Evolutionary conservation across 495 filamentous ascomycete genomes (phyloP).

Genomic region (Aspergillus nidulans): DNA sequence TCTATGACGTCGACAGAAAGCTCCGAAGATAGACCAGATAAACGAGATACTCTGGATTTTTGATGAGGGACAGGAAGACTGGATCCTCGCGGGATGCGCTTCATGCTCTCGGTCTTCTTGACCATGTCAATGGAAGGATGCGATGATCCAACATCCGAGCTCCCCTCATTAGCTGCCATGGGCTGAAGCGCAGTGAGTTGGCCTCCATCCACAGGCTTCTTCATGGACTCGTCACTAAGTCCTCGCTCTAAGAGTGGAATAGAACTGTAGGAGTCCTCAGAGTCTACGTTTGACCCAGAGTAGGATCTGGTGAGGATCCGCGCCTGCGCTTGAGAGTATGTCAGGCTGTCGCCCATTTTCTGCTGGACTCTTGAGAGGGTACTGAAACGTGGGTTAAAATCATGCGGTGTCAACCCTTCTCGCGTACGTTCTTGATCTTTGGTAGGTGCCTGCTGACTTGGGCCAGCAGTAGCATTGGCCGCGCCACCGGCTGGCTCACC

Average conservation of each 20-base stretch:
- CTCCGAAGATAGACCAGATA: slow-evolving; percentile 77
- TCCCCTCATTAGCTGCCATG: slow-evolving; percentile 26
- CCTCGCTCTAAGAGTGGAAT: slow-evolving; percentile 72
- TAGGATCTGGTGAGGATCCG: slow-evolving; percentile 31
- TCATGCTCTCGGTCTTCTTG: slow-evolving; percentile 55
- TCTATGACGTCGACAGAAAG: slow-evolving; percentile 65
- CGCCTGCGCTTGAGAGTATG: slow-evolving; percentile 28
- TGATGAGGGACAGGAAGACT: slow-evolving; percentile 47
- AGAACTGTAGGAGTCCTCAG: slow-evolving; percentile 71
- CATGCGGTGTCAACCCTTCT: slow-evolving; percentile 5
- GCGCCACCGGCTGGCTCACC: slow-evolving; percentile 2
- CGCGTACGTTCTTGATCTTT: background rate
- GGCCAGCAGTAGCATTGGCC: background rate
- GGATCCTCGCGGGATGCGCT: slow-evolving; percentile 43
- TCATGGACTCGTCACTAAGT: slow-evolving; percentile 55
- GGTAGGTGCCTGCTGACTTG: background rate
- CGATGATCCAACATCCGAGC: slow-evolving; percentile 36
- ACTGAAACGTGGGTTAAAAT: slow-evolving; percentile 15
- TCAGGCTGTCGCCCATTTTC: slow-evolving; percentile 24
- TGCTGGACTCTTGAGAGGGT: slow-evolving; percentile 21
- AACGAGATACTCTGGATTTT: slow-evolving; percentile 58
- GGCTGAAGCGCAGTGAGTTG: slow-evolving; percentile 17
- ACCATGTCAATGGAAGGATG: slow-evolving; percentile 51
- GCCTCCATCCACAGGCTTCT: slow-evolving; percentile 25
- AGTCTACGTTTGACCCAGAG: slow-evolving; percentile 43